Base-by-base conservation (phyloP, 768 basidiomycete genomes). In the Auricularia cornea region DNA sequence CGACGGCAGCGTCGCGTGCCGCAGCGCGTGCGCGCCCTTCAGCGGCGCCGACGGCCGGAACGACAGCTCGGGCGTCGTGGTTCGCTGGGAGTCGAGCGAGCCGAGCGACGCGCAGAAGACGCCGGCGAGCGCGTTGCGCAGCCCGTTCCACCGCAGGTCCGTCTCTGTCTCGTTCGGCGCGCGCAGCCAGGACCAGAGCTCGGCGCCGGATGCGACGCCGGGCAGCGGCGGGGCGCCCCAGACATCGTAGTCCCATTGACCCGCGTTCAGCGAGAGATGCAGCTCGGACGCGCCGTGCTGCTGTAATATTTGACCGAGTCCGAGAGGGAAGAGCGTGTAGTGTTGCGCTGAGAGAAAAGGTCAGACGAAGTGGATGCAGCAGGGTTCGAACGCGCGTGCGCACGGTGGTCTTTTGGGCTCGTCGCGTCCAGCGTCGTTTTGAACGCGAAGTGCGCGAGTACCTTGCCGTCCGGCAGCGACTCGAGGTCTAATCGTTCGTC, bases 61-160 rank as follows among this genome's bases (percentile, higher is more conserved):
- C 10, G 85, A 80, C 63, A 78, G 75, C 18, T 70, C 65, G 0
- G 90, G 90, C 2, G 84, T 83, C 0, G 87, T 89, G 3, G 90
- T 94, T 52, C 87, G 85, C 44, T 86, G 81, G 59, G 88, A 83
- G 70, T 92, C 86, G 33, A 92, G 74, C 54, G 85, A 83, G 16
- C 88, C 91, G 0, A 98, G 81, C 3, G 93, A 94, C 11, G 96
- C 93, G 69, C 97, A 98, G 76, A 99, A 98, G 3, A 98, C 78
- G 23, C 97, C 97, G 0, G 94, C 89, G 2, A 98, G 81, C 6
- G 92, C 88, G 69, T 96, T 95, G 28, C 93, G 86, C 3, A 97
- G 81, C 8, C 87, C 88, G 64, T 81, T 80, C 94, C 95, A 98
- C 30, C 90, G 84, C 54, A 82, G 78, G 65, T 92, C 88, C 32